phyloP scores from a whole-genome alignment of 768 basidiomycete genomes.

The Termitomyces sp. region DNA sequence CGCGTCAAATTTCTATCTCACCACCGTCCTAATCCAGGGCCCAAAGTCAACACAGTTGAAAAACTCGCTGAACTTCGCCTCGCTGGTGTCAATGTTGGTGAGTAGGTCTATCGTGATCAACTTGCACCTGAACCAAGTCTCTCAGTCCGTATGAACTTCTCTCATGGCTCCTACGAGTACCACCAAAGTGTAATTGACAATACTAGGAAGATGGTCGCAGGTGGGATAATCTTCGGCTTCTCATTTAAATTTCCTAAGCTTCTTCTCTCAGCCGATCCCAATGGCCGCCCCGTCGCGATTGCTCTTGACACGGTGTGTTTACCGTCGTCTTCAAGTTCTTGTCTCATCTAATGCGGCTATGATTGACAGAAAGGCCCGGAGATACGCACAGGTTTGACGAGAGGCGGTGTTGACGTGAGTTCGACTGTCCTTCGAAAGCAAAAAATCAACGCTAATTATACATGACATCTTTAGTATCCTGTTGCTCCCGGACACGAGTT shows the following conservation, averaged over 20 bases:
- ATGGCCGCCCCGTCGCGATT: conserved; percentile 92
- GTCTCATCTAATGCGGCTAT: conserved; percentile 9
- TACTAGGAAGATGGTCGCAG: conserved; percentile 79
- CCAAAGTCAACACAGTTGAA: conserved; percentile 91
- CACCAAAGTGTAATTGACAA: conserved; percentile 99
- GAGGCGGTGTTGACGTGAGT: conserved; percentile 81
- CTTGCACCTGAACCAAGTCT: not conserved
- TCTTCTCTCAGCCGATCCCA: conserved; percentile 64
- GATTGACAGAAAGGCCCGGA: conserved; percentile 91
- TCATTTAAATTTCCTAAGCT: too few species aligned
- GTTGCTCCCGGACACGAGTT: conserved; percentile 94
- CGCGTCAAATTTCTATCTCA: conserved; percentile 6
- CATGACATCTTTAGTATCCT: conserved; percentile 54
- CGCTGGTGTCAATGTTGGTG: conserved; percentile 97
- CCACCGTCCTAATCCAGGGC: conserved; percentile 50
- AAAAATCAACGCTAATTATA: not conserved
- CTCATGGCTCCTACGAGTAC: conserved; percentile 97
- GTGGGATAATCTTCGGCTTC: conserved; percentile 40
- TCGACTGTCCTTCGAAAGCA: conserved; percentile 3
- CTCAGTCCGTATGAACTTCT: conserved; percentile 99
- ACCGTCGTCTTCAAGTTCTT: conserved; percentile 3
- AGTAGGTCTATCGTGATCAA: conserved; percentile 29
- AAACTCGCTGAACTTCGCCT: conserved; percentile 80
- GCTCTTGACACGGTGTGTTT: conserved; percentile 89
- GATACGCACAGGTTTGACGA: conserved; percentile 95